These are phyloP conservation scores for Coniosporium apollinis DNA, from an alignment of 495 filamentous ascomycete genomes.

Conservation along the genomic window DNA sequence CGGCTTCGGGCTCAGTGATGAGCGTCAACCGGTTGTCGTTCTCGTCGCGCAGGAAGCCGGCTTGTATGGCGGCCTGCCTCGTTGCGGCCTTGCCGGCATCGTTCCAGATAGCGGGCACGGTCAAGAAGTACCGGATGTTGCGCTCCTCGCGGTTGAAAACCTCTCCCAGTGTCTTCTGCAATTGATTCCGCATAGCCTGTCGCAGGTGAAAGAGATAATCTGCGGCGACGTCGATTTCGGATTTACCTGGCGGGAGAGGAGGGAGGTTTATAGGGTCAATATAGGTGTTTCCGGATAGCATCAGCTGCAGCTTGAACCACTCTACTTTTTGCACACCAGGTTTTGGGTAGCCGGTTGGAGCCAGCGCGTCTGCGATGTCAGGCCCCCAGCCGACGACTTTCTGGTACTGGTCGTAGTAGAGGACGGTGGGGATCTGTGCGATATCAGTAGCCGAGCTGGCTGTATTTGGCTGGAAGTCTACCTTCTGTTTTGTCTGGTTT, in stretches of 20 bases:
- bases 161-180: conserved; percentile 62
- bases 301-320: conserved; percentile 66
- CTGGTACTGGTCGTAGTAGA: conserved; percentile 64
- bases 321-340: conserved; percentile 62
- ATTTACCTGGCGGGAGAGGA: conserved; percentile 58
- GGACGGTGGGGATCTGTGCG: conserved; percentile 54
- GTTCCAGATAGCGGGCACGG: conserved; percentile 63
- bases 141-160: conserved; percentile 62
- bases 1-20: conserved; percentile 56
- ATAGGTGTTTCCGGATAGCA: conserved; percentile 63
- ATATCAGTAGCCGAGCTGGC: no score
- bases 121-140: conserved; percentile 58
- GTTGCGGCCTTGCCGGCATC: conserved; percentile 61
- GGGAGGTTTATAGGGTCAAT: conserved; percentile 67
- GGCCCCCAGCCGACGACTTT: conserved; percentile 65
- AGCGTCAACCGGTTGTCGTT: conserved; percentile 59
- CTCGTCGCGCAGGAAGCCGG: conserved; percentile 56
- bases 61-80: conserved; percentile 54
- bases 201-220: conserved; percentile 64
- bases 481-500: conserved; percentile 63
- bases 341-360: conserved; percentile 59
- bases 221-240: conserved; percentile 59
- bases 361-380: conserved; percentile 58
- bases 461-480: conserved; percentile 13
- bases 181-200: conserved; percentile 53